phyloP scores from a whole-genome alignment of 1,139 yeast genomes.

The Hansenula lynferdii region DNA sequence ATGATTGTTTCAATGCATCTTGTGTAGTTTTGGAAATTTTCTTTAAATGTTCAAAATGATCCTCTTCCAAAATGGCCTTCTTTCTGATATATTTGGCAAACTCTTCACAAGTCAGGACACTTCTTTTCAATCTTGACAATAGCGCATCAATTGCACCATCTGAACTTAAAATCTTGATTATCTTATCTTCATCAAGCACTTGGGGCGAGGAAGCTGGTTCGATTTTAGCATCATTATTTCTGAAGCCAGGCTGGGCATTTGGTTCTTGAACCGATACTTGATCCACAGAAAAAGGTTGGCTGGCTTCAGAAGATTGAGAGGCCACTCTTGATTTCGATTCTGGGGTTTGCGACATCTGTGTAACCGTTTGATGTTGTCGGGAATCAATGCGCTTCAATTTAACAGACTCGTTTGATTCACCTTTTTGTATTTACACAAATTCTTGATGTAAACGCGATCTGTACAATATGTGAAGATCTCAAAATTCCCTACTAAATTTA shows the following conservation, averaged over 20 bases:
- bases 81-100: constrained; percentile 73
- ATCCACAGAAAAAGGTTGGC: background rate
- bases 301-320: background rate
- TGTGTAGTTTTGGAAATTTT: constrained; percentile 58
- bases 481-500: too few species aligned
- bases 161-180: constrained; percentile 45
- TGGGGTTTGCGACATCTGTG: background rate
- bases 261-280: background rate
- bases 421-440: too few species aligned
- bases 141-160: constrained; percentile 65
- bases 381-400: too few species aligned
- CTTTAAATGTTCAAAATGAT: constrained; percentile 67
- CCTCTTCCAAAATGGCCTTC: constrained; percentile 75
- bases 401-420: too few species aligned
- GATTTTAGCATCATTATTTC: constrained; percentile 5
- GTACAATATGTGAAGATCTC: too few species aligned
- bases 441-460: too few species aligned
- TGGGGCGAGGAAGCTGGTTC: constrained; percentile 21
- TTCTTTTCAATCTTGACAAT: constrained; percentile 69
- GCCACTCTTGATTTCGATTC: background rate
- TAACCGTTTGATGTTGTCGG: too few species aligned
- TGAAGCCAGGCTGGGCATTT: background rate
- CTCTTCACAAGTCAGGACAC: constrained; percentile 80
- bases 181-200: constrained; percentile 37
- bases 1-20: constrained; percentile 42